Evolutionary conservation across 1,284 basidiomycete genomes (phyloP), one percentile per base, ranked within the genome.

Genomic region (Peniophora sp.): DNA sequence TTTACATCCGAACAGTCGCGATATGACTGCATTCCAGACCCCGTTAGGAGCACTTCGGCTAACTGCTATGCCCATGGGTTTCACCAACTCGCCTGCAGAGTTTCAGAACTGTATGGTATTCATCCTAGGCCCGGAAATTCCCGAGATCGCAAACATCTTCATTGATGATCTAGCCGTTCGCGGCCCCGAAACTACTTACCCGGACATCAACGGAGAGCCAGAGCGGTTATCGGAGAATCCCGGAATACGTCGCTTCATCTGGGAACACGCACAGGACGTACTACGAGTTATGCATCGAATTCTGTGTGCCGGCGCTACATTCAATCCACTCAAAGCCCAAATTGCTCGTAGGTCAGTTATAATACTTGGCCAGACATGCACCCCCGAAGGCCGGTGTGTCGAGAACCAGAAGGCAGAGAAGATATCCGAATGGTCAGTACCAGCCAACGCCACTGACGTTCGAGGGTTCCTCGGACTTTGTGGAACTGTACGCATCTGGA

Each of bases 171-270:
- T 51, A 10, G 24, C 47, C 3, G 49, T 55, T 20, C 41, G 45
- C 24, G 58, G 58, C 1, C 55, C 52, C 1, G 18, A 35, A 5
- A 47, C 52, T 1, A 17, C 34, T 8, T 60, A 60, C 47, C n/a
- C 51, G 6, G 23, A 55, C 35, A 10, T 23, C 8, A 53, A 63
- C 35, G 69, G 68, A 1, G 24, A 43, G 0, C 64, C 57, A 22
- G 65, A 68, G 47, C 54, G 51, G 1, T 53, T 69, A 0, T 24
- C 54, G 2, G 63, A 62, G 23, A 70, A 71, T 47, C 55, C 58
- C 15, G 60, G 59, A 2, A 68, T 72, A 12, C 42, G 65, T 3
- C 39, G 60, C 3, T 72, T 70, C 50, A 57, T 70, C 1, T 70
- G 61, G 63, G 65, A 69, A 58, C 66, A 71, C 55, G 52, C 60